phyloP scores from a whole-genome alignment of 2,329 filamentous ascomycete genomes.

The Alternaria arbusti region DNA sequence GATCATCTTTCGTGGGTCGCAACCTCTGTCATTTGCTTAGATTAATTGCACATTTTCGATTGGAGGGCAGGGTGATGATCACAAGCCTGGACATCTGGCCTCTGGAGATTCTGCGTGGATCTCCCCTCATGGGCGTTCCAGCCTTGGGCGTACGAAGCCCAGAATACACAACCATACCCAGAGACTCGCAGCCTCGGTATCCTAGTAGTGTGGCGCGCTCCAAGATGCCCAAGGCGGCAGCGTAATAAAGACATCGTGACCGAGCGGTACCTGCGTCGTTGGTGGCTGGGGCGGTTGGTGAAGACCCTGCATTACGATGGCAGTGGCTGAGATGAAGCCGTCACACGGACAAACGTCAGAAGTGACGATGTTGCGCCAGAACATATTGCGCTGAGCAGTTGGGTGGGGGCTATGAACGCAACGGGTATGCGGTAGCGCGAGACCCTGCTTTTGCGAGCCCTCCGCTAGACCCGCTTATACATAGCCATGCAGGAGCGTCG shows the following conservation, averaged over 20 bases:
- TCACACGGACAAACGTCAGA: slow-evolving; percentile 24
- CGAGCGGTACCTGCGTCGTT: slow-evolving; percentile 24
- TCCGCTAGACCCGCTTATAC: slow-evolving; percentile 4
- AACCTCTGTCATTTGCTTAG: background rate
- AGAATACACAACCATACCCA: background rate
- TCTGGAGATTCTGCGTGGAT: background rate
- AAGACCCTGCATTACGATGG: slow-evolving; percentile 4
- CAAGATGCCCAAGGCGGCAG: background rate
- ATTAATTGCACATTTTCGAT: background rate
- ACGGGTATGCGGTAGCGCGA: slow-evolving; percentile 15
- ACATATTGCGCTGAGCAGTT: slow-evolving; percentile 8
- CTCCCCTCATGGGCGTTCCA: background rate
- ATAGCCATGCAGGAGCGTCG: slow-evolving; percentile 1
- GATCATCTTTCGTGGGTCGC: background rate
- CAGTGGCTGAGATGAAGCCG: slow-evolving; percentile 18
- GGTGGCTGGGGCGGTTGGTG: background rate
- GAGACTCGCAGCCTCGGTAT: background rate
- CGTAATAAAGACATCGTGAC: slow-evolving; percentile 11
- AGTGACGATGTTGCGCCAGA: slow-evolving; percentile 25
- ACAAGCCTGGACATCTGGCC: background rate
- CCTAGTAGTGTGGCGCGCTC: background rate
- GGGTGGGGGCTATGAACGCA: slow-evolving; percentile 16
- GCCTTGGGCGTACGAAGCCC: background rate
- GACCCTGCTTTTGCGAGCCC: slow-evolving; percentile 23
- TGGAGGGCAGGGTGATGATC: background rate